phyloP scores from a whole-genome alignment of 2,329 filamentous ascomycete genomes.

The Pseudocercospora cruenta region DNA sequence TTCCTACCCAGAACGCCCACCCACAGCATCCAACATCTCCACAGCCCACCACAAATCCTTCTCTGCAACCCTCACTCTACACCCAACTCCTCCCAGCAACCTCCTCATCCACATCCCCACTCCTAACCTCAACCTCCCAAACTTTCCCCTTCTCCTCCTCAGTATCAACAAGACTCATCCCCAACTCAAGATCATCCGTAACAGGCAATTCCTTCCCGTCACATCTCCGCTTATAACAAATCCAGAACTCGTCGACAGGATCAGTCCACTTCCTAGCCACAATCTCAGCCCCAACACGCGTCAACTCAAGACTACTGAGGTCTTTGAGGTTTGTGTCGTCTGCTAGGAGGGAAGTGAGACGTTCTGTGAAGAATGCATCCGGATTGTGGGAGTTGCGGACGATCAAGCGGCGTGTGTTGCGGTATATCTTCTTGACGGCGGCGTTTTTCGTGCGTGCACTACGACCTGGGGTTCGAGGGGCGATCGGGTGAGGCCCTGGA shows the following conservation, averaged over 20 bases:
- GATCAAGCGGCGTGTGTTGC: background rate
- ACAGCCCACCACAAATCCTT: too few species aligned
- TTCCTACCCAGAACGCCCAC: too few species aligned
- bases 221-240: background rate
- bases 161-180: background rate
- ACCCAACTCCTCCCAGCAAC: background rate
- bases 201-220: background rate
- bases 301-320: background rate
- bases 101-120: background rate
- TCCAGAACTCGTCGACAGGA: background rate
- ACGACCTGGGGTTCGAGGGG: too few species aligned
- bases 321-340: too few species aligned
- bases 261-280: background rate
- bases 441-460: background rate
- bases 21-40: too few species aligned
- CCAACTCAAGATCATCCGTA: background rate
- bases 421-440: background rate
- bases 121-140: background rate
- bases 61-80: background rate
- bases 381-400: background rate
- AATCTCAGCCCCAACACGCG: background rate
- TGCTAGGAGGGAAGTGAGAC: too few species aligned
- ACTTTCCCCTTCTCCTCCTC: background rate
- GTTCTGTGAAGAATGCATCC: background rate
- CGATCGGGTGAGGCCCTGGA: too few species aligned